A percentile compares a stretch with the other conserved stretches of the same genome.
phyloP scores from a whole-genome alignment of 2,329 filamentous ascomycete species.

The Fusarium miscanthi region DNA sequence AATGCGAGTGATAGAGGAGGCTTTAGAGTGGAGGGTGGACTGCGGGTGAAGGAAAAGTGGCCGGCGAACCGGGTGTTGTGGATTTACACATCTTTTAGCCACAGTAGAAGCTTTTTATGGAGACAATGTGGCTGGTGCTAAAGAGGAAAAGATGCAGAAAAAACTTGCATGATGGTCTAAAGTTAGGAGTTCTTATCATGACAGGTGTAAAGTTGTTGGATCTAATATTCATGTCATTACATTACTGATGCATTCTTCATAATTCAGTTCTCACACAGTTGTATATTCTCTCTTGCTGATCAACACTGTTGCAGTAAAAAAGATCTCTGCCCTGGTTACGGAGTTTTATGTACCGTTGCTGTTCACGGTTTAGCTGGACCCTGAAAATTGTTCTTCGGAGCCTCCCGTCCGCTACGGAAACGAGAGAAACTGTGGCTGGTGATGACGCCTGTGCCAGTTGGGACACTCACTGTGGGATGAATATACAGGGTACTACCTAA shows the following conservation, averaged over 20 bases:
- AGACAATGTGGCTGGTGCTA: slow-evolving; percentile 16
- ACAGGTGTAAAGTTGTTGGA: background rate
- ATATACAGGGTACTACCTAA: slow-evolving; percentile 10
- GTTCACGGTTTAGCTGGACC: slow-evolving; percentile 28
- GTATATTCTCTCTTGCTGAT: background rate
- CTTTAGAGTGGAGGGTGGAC: slow-evolving; percentile 27
- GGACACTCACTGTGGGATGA: slow-evolving; percentile 1
- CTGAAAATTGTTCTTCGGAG: slow-evolving; percentile 22
- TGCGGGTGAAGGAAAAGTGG: slow-evolving; percentile 39
- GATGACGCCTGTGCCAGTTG: slow-evolving; percentile 15
- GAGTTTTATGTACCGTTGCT: background rate
- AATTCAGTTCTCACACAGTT: background rate
- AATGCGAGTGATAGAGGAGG: slow-evolving; percentile 38
- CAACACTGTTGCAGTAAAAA: background rate
- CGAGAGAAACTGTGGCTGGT: slow-evolving; percentile 19
- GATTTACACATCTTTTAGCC: slow-evolving; percentile 35
- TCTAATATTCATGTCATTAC: background rate
- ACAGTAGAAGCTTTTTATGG: slow-evolving; percentile 3
- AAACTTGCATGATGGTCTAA: background rate
- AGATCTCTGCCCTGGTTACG: background rate
- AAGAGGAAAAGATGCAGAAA: background rate
- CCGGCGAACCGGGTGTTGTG: slow-evolving; percentile 39
- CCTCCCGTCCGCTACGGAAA: slow-evolving; percentile 18
- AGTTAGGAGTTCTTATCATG: background rate
- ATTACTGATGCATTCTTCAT: background rate